These are phyloP conservation scores for Omphalotus guepiniiformis DNA, from an alignment of 768 basidiomycete genomes.

Conservation along the genomic window DNA sequence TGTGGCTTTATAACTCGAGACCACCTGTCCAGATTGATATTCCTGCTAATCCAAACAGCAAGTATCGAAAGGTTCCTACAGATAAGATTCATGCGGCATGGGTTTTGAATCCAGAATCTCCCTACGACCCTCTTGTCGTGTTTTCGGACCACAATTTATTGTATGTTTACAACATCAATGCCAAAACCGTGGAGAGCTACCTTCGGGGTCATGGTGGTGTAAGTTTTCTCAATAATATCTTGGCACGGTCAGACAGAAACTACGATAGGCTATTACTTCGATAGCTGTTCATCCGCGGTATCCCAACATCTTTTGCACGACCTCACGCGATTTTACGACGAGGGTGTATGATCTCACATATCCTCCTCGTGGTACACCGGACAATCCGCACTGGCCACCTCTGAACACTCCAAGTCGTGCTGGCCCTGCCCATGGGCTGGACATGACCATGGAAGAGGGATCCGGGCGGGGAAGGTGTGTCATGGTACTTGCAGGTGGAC, in stretches of 20 bases:
- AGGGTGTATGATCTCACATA: conserved; percentile 62
- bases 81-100: conserved; percentile 45
- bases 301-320: conserved; percentile 62
- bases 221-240: conserved; percentile 22
- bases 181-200: conserved; percentile 36
- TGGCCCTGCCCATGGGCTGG: conserved; percentile 68
- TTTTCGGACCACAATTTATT: conserved; percentile 51
- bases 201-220: conserved; percentile 74
- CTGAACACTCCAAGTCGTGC: conserved; percentile 48
- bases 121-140: conserved; percentile 56
- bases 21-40: conserved; percentile 9
- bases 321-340: conserved; percentile 66
- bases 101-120: conserved; percentile 42
- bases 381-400: conserved; percentile 56
- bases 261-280: conserved; percentile 54
- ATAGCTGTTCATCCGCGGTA: conserved; percentile 58
- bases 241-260: conserved; percentile 5
- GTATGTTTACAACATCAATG: conserved; percentile 48
- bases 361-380: conserved; percentile 26
- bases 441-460: conserved; percentile 56
- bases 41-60: not conserved
- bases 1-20: conserved; percentile 21
- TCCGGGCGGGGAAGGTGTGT: conserved; percentile 62
- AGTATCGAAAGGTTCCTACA: conserved; percentile 10
- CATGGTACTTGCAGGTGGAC: conserved; percentile 60